Conservation (phyloP, 2,329 filamentous ascomycete genomes). For the Scopulariopsis brevicaulis region DNA sequence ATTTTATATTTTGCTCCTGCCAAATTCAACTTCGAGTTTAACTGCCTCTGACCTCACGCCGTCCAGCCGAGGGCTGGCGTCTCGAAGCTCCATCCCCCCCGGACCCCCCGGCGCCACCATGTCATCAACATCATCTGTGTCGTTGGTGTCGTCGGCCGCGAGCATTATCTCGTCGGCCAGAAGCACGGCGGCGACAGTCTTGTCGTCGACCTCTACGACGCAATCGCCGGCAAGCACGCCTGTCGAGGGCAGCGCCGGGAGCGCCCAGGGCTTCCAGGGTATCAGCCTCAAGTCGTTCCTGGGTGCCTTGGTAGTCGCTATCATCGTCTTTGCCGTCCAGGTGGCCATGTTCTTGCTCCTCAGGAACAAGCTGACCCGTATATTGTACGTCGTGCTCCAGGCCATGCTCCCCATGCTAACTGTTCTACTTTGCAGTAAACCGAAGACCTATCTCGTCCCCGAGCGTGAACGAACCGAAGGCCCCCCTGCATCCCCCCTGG, state of each 20-base stretch:
- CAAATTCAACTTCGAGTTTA: background rate
- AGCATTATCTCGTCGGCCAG: conserved; percentile 2
- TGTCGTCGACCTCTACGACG: conserved; percentile 6
- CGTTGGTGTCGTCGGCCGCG: background rate
- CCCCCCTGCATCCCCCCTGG: conserved; percentile 47
- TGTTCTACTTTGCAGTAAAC: conserved; percentile 43
- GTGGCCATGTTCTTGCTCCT: conserved; percentile 64
- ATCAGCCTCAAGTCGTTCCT: conserved; percentile 46
- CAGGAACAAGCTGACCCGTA: conserved; percentile 67
- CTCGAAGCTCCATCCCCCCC: background rate
- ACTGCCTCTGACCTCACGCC: background rate
- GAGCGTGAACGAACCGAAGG: conserved; percentile 73
- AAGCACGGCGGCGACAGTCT: conserved; percentile 1
- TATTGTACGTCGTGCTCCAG: conserved; percentile 52
- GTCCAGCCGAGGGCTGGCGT: background rate
- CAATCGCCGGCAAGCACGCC: background rate
- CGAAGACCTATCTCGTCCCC: conserved; percentile 76
- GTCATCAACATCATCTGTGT: background rate
- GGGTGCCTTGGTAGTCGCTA: conserved; percentile 50
- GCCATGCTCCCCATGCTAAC: conserved; percentile 5
- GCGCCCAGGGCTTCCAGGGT: conserved; percentile 19
- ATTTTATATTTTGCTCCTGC: background rate
- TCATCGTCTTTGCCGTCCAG: conserved; percentile 52
- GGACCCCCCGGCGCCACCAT: background rate
- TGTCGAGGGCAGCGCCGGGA: conserved; percentile 2